These are phyloP conservation scores for Metschnikowia cerradonensis DNA, from an alignment of 805 yeast genomes.

Conservation along the genomic window DNA sequence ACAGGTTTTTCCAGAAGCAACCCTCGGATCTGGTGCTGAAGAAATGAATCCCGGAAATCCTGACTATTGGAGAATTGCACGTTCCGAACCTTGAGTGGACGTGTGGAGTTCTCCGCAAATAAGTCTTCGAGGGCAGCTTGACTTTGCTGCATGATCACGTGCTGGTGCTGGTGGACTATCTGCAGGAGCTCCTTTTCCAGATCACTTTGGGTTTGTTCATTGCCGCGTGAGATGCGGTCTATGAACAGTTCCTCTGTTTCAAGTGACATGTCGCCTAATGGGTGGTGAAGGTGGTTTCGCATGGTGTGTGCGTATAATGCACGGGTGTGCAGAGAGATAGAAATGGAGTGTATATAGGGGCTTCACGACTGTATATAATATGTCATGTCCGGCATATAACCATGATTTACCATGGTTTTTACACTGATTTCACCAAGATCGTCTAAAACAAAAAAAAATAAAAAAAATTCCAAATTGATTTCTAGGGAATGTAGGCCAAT, in stretches of 20 bases:
- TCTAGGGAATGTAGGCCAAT: too few species aligned
- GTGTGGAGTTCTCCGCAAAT: constrained; percentile 28
- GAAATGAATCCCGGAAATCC: constrained; percentile 42
- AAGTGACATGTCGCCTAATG: constrained; percentile 17
- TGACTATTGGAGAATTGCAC: constrained; percentile 49
- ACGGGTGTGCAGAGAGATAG: neutral
- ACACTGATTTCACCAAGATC: too few species aligned
- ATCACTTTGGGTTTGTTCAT: constrained; percentile 11
- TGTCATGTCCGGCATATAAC: too few species aligned
- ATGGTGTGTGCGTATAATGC: neutral
- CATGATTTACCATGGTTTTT: too few species aligned
- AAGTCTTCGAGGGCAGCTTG: constrained; percentile 30
- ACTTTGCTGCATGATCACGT: constrained; percentile 31
- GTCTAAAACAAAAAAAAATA: too few species aligned
- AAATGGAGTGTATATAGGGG: too few species aligned
- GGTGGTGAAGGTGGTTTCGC: neutral
- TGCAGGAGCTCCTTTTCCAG: constrained; percentile 26
- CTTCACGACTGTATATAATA: too few species aligned
- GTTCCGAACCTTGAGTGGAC: constrained; percentile 41
- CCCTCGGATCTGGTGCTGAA: constrained; percentile 46
- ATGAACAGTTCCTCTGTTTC: constrained; percentile 32
- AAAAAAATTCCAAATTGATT: too few species aligned
- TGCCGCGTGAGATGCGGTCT: constrained; percentile 22
- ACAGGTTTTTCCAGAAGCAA: constrained; percentile 32
- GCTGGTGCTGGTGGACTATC: constrained; percentile 27